Percentiles rank a stretch among this genome's conserved stretches.
Evolutionary conservation across 169 alveolate genomes (phyloP).

Genomic region (Ichthyophthirius multifiliis): DNA sequence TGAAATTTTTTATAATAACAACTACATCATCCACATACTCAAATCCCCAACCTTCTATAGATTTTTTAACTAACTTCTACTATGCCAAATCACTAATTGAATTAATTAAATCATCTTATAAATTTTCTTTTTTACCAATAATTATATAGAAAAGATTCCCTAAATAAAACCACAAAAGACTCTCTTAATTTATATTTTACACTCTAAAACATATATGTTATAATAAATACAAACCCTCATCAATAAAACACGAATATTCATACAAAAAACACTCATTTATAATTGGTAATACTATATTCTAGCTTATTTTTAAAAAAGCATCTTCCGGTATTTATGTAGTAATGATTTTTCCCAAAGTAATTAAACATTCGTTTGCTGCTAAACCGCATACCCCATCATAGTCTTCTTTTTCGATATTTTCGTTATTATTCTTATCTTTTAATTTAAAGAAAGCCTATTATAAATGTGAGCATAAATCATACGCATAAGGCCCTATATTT

Average conservation of each 20-base stretch:
- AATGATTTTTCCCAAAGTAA: slow-evolving; percentile 44
- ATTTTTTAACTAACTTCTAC: background rate
- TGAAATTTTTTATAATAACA: background rate
- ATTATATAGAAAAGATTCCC: background rate
- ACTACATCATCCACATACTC: background rate
- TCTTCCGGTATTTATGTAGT: slow-evolving; percentile 6
- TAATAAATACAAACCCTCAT: background rate
- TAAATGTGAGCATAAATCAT: no score
- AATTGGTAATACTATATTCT: background rate
- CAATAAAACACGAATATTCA: background rate
- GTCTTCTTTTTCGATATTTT: no score
- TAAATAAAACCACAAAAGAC: slow-evolving; percentile 9
- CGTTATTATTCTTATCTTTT: no score
- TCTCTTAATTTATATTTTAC: background rate
- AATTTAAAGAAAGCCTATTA: no score
- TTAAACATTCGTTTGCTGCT: slow-evolving; percentile 51
- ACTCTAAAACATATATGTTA: background rate
- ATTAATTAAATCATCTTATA: background rate
- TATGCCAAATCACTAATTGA: background rate
- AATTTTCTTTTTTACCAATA: background rate
- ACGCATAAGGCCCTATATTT: no score
- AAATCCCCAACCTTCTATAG: background rate
- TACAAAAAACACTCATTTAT: background rate
- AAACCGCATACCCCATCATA: slow-evolving; percentile 51
- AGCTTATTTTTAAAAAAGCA: background rate